A percentile compares a stretch with the other conserved stretches of the same genome.
Evolutionary conservation across 345 rosid genomes (phyloP).

Genomic region (Euphorbia tirucalli): DNA sequence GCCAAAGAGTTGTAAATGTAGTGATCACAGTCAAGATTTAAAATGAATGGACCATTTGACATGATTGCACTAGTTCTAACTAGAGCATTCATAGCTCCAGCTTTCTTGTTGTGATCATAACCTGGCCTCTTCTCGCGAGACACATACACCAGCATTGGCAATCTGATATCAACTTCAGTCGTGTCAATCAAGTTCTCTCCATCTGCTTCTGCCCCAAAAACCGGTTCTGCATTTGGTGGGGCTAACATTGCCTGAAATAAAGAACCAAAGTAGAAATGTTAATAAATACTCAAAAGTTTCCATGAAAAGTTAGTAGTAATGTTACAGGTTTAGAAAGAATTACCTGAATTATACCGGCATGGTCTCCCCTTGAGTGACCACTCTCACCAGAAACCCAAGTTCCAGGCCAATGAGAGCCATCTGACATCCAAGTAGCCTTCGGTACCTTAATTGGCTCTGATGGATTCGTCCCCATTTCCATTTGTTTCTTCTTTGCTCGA

Average conservation of each 20-base stretch:
- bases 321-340: neutral
- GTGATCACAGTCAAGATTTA: conserved; percentile 36
- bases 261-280: neutral
- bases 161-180: conserved; percentile 28
- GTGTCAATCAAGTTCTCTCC: conserved; percentile 30
- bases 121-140: conserved; percentile 34
- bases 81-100: conserved; percentile 36
- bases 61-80: conserved; percentile 37
- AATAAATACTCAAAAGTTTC: conserved; percentile 5
- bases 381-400: conserved; percentile 70
- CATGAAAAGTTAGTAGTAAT: neutral
- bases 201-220: conserved; percentile 30
- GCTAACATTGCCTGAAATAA: conserved; percentile 66
- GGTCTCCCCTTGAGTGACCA: conserved; percentile 68
- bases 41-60: conserved; percentile 36
- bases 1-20: conserved; percentile 35
- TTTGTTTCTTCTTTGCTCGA: conserved; percentile 61
- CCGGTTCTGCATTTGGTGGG: conserved; percentile 71
- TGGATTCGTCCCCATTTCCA: conserved; percentile 48
- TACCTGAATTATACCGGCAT: conserved; percentile 83
- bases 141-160: conserved; percentile 33
- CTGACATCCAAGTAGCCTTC: conserved; percentile 86
- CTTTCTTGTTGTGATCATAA: conserved; percentile 38
- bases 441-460: conserved; percentile 42
- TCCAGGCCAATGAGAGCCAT: conserved; percentile 87